Percentiles rank a stretch among this genome's conserved stretches.
Conservation (phyloP, 2,329 filamentous ascomycete genomes). For the Verticillium isaacii region DNA sequence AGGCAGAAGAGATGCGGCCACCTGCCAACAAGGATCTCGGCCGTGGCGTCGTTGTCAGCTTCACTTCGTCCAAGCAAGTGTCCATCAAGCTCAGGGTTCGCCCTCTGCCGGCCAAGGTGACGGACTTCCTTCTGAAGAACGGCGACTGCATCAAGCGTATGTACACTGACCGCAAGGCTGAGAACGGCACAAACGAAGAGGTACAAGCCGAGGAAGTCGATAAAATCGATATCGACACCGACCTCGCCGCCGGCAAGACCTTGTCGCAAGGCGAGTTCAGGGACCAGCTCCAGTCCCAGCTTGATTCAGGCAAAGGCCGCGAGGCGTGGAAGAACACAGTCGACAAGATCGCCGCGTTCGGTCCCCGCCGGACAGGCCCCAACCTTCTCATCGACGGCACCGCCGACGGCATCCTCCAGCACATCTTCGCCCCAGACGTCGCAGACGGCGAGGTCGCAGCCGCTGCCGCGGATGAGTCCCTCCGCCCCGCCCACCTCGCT, state of each 20-base stretch:
- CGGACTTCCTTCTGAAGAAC: constrained; percentile 81
- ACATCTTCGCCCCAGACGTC: constrained; percentile 50
- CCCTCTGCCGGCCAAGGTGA: constrained; percentile 73
- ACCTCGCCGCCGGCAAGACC: constrained; percentile 47
- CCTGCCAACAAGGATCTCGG: constrained; percentile 82
- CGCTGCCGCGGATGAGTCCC: constrained; percentile 40
- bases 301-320: constrained; percentile 59
- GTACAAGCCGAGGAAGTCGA: constrained; percentile 43
- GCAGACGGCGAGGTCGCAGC: constrained; percentile 20
- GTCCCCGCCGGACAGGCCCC: constrained; percentile 76
- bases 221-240: constrained; percentile 37
- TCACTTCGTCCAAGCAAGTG: constrained; percentile 82
- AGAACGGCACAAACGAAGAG: constrained; percentile 25
- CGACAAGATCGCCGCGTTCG: constrained; percentile 84
- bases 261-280: constrained; percentile 75
- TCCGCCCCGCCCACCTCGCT: constrained; percentile 65
- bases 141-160: constrained; percentile 71
- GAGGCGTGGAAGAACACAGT: constrained; percentile 75
- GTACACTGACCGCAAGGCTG: constrained; percentile 64
- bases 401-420: constrained; percentile 63
- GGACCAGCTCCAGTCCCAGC: constrained; percentile 60
- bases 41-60: constrained; percentile 69
- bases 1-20: constrained; percentile 85
- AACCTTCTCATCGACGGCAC: constrained; percentile 89
- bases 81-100: constrained; percentile 71